Base-by-base conservation (phyloP, 345 rosid genomes). In the Linum lewisii region DNA sequence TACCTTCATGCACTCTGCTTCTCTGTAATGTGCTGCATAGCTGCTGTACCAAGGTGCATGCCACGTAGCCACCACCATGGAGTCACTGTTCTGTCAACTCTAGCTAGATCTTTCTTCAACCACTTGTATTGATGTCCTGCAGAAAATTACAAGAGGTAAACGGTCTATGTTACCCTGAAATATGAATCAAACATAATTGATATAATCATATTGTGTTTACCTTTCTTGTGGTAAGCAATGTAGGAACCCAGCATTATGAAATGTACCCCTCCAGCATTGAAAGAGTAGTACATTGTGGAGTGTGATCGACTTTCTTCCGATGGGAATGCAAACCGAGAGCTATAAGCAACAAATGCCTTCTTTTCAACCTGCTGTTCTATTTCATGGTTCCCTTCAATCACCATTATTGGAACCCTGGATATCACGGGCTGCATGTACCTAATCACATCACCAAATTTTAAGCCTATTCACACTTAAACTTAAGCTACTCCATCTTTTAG, bases 191-290 rank as follows among this genome's bases (percentile, higher is more conserved):
- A 29, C 34, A 29, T 29, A 29, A 29, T 8, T 29, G 7, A 29
- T 29, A 3, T 29, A 29, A 29, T 29, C 34, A 29, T 29, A 29
- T 29, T 8, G 1, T 29, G 34, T 29, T 66, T 77, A 84, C 95
- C 76, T 67, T 90, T 77, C 69, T 77, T 77, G 21, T 86, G 64
- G 66, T 77, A 92, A 34, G 76, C 55, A 38, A 75, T 73, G 68
- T 86, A 92, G 61, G 89, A 87, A 57, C 94, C 84, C 2, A 93
- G 88, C 91, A 93, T 85, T 45, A 93, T 34, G 62, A 92, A 88
- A 61, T 92, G 99, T 57, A 92, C 81, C 55, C 98, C 98, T 0
- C 98, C 98, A 9, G 98, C 87, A 69, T 88, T 79, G 70, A 88
- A 86, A 51, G 97, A 92, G 64, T 86, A 92, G 64, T 86, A 92